Base-by-base conservation (phyloP, 345 rosid genomes). In the Populus pruinosa region DNA sequence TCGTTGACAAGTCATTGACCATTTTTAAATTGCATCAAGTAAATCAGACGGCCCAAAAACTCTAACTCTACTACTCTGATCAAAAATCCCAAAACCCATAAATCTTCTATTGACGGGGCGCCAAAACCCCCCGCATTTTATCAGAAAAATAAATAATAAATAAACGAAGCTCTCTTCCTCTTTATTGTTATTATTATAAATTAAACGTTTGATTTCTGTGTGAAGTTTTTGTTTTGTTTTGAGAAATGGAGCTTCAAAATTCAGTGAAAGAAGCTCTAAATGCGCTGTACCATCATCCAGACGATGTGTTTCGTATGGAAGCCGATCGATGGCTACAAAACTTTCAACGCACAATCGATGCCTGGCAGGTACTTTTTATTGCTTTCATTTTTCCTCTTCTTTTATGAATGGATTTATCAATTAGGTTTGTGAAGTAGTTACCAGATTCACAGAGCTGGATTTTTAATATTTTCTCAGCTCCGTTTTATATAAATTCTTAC, bases 211-310 rank as follows among this genome's bases (percentile, higher is more conserved):
- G 10, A 8, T 72, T 31, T 21, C 63, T 31, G 8, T 65, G 39
- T 31, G 67, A 41, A 47, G 2, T n/a, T n/a, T 11, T 56, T 70
- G 5, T 7, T 9, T 47, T 50, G 14, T 27, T 59, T 8, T 36
- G 9, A 55, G 62, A 55, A 55, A 90, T 91, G 97, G 99, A 96
- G 90, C 91, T 89, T 29, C 97, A 96, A 85, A 89, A 86, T 76
- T 81, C 94, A 59, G 98, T 94, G 86, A 94, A 92, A 85, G 94
- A 92, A 80, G 99, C 99, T 89, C 97, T 94, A 86, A 92, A 89
- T 83, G 94, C 97, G 70, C 93, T 96, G 83, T 96, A 96, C 80
- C 98, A 93, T 91, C 97, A 91, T 78, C 98, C 98, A 29, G 98
- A 96, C 76, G 99, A 92, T 80, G 80, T 83, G 71, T 89, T 90